Evolutionary conservation across 2,329 filamentous ascomycete genomes (phyloP).

Genomic region (Pestalotiopsis sp.): DNA sequence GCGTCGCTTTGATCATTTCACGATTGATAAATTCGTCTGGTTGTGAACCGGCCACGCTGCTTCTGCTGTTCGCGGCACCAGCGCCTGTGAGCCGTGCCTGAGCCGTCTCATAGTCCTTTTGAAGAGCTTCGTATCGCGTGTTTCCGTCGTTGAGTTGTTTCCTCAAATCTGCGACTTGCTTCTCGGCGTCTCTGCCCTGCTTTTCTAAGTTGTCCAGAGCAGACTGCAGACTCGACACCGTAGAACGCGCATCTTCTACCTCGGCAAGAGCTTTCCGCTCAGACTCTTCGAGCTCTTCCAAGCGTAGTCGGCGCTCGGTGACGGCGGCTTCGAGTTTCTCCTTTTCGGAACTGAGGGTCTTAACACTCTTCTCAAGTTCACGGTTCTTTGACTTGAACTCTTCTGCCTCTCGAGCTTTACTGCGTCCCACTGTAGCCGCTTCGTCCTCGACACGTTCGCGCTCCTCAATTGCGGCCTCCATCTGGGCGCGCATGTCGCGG

Average conservation of each 20-base stretch:
- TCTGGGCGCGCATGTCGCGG: conserved; percentile 83
- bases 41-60: conserved; percentile 48
- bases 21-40: conserved; percentile 37
- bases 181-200: conserved; percentile 81
- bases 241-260: conserved; percentile 71
- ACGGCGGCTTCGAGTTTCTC: conserved; percentile 76
- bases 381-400: conserved; percentile 78
- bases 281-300: conserved; percentile 74
- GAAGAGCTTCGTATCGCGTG: conserved; percentile 75
- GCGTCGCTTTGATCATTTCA: no score
- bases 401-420: conserved; percentile 80
- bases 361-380: conserved; percentile 78
- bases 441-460: conserved; percentile 92
- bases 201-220: conserved; percentile 86
- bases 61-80: conserved; percentile 33
- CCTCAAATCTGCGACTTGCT: conserved; percentile 75
- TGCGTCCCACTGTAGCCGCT: conserved; percentile 73
- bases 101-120: conserved; percentile 62
- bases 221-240: conserved; percentile 76
- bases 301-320: conserved; percentile 71
- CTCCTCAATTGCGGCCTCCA: conserved; percentile 92
- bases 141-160: conserved; percentile 78
- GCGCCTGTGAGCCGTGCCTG: conserved; percentile 45
- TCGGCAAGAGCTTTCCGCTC: conserved; percentile 73
- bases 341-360: conserved; percentile 70